Evolutionary conservation across 148 eudicot genomes (phyloP).

Genomic region (Gaultheria prostrata): DNA sequence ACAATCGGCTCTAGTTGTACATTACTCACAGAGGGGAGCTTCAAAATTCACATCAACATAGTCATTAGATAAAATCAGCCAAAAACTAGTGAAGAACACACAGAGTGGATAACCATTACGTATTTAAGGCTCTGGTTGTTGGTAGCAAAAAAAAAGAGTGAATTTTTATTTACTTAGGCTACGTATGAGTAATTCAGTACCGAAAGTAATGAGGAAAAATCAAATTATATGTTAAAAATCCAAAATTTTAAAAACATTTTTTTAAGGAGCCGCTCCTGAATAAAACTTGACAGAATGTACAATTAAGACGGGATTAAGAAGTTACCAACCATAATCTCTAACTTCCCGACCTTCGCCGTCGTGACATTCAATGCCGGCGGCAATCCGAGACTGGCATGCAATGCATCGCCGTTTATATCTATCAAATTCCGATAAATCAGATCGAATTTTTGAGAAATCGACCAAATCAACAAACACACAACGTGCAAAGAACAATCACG

Average conservation of each 20-base stretch:
- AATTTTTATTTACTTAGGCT: not conserved
- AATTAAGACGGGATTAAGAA: not conserved
- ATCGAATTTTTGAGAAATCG: not conserved
- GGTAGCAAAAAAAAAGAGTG: not conserved
- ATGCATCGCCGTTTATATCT: conserved; percentile 93
- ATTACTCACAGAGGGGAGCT: conserved; percentile 91
- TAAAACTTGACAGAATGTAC: not conserved
- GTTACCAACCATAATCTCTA: conserved; percentile 73
- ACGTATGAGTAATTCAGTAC: too few relatives aligned
- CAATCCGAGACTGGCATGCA: conserved; percentile 90
- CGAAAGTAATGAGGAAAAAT: too few relatives aligned
- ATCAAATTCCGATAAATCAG: conserved; percentile 19
- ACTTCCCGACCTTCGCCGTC: conserved; percentile 85
- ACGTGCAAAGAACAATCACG: too few relatives aligned
- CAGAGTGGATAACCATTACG: not conserved
- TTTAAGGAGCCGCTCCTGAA: too few relatives aligned
- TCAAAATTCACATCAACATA: conserved; percentile 25
- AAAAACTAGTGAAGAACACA: not conserved
- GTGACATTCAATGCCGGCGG: conserved; percentile 82
- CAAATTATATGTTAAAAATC: too few relatives aligned
- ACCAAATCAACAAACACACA: too few relatives aligned
- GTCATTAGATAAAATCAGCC: not conserved
- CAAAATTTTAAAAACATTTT: too few relatives aligned
- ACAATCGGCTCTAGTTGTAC: conserved; percentile 95
- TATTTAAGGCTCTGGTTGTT: not conserved